These are phyloP conservation scores for Hypoxylon sp. DNA, from an alignment of 2,329 filamentous ascomycete species.

Conservation along the genomic window DNA sequence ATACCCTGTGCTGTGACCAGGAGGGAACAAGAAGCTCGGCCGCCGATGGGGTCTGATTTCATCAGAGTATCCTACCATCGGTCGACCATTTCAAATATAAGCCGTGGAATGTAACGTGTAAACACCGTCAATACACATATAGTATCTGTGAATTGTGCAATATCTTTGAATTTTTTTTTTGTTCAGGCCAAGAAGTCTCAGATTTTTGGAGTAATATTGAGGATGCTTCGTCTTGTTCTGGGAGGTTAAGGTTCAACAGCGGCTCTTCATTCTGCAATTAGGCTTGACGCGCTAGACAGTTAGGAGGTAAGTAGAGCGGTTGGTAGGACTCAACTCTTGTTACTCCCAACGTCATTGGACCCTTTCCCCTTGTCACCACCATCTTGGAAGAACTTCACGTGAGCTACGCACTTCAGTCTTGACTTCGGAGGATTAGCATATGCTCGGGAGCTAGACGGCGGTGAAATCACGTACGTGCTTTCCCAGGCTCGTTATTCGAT, in stretches of 20 bases:
- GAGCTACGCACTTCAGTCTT: slow-evolving; percentile 27
- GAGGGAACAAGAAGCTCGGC: slow-evolving; percentile 8
- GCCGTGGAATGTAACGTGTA: slow-evolving; percentile 14
- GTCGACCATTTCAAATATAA: slow-evolving; percentile 13
- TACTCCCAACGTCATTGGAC: neutral
- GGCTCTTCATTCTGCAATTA: neutral
- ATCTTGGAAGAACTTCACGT: slow-evolving; percentile 40
- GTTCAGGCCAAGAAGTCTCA: slow-evolving; percentile 10
- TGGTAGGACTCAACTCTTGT: too few species aligned
- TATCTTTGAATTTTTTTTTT: neutral
- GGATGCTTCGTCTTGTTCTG: neutral
- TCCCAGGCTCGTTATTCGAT: slow-evolving; percentile 8
- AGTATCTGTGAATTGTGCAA: slow-evolving; percentile 1
- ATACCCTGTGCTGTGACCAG: slow-evolving; percentile 13
- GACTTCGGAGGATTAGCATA: slow-evolving; percentile 28
- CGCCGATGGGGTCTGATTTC: slow-evolving; percentile 3
- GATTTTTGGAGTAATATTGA: neutral
- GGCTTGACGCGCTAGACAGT: neutral
- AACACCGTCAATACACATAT: slow-evolving; percentile 13
- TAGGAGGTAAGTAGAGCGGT: neutral
- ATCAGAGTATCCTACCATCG: slow-evolving; percentile 2
- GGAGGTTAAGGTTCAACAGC: neutral
- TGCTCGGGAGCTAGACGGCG: neutral
- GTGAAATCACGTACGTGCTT: slow-evolving; percentile 25
- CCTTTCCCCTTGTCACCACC: slow-evolving; percentile 26